Evolutionary conservation across 2,329 filamentous ascomycete species (phyloP), one percentile per base, ranked within the genome.

Genomic region (Lachnellula willkommii): DNA sequence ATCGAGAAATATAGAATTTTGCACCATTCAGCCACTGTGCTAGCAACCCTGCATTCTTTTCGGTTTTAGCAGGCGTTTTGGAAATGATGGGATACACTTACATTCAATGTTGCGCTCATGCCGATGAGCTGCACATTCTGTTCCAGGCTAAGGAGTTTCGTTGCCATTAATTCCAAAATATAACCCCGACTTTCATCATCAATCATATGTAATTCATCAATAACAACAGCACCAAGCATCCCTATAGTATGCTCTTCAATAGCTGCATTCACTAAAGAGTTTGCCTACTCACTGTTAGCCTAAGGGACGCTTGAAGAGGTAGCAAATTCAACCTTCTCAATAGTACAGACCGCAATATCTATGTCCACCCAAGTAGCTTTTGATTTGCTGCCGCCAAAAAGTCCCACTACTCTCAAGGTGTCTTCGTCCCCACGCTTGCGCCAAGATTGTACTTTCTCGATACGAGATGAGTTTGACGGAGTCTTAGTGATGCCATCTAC

Each of bases 201-300:
- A 46, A 91, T 77, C 87, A 92, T 90, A 68, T 92, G 88, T n/a
- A 91, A 73, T 67, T 92, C 88, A 64, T 92, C 88, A 36, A 91
- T 74, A 14, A 91, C 85, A 17, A 90, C 81, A 11, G 84, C 75
- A 47, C 80, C 81, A 45, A 92, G 73, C 20, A 83, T 77, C n/a
- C 77, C 74, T 57, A 90, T 56, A 3, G 77, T 82, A 65, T 80
- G 83, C 60, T 91, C 85, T 59, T 88, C 84, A 61, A 91, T 88
- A 14, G 87, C 85, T 22, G 79, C 75, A 63, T 92, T 91, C 28
- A 90, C 78, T 40, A 92, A 77, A 11, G 84, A 79, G 65, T 91
- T 92, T 53, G 88, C 88, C 85, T 89, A 43, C 47, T 36, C n/a
- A n/a, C 20, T 39, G 37, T 62, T 45, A 54, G 45, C 15, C 24